These are phyloP conservation scores for Fusarium sp. DNA, from an alignment of 2,329 filamentous ascomycete genomes.

Conservation along the genomic window DNA sequence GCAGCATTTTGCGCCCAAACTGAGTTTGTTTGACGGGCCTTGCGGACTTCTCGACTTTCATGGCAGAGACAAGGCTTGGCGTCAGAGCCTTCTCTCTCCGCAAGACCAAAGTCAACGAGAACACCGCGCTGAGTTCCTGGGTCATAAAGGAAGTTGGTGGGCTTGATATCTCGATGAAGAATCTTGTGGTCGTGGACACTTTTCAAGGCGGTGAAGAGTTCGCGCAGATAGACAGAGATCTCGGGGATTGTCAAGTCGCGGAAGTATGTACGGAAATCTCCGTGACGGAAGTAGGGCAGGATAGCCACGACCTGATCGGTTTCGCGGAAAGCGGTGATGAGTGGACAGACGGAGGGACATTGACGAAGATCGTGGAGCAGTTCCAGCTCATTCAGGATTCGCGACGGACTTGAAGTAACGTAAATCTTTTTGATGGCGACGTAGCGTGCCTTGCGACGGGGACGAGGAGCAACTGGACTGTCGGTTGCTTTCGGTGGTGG, in stretches of 20 bases:
- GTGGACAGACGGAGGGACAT: conserved; percentile 87
- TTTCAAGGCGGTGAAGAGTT: conserved; percentile 85
- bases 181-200: conserved; percentile 88
- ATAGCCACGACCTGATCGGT: conserved; percentile 96
- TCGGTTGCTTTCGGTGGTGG: conserved; percentile 72
- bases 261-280: conserved; percentile 95
- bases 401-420: conserved; percentile 92
- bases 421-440: conserved; percentile 99
- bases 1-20: conserved; percentile 65
- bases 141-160: conserved; percentile 97
- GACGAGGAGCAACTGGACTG: conserved; percentile 50
- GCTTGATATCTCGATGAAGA: conserved; percentile 95
- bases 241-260: conserved; percentile 87
- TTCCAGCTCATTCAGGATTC: conserved; percentile 96
- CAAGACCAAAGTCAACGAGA: conserved; percentile 98
- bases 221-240: conserved; percentile 89
- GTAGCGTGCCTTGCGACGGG: conserved; percentile 69
- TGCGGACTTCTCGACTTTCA: conserved; percentile 72
- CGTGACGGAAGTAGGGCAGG: conserved; percentile 94
- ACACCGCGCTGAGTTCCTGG: conserved; percentile 84
- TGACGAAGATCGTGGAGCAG: conserved; percentile 87
- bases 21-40: conserved; percentile 69
- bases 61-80: conserved; percentile 86
- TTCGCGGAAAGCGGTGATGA: conserved; percentile 96
- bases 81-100: conserved; percentile 84